Evolutionary conservation across 2,329 filamentous ascomycete genomes (phyloP), one percentile per base, ranked within the genome.

Genomic region (Colletotrichum spaethianum): DNA sequence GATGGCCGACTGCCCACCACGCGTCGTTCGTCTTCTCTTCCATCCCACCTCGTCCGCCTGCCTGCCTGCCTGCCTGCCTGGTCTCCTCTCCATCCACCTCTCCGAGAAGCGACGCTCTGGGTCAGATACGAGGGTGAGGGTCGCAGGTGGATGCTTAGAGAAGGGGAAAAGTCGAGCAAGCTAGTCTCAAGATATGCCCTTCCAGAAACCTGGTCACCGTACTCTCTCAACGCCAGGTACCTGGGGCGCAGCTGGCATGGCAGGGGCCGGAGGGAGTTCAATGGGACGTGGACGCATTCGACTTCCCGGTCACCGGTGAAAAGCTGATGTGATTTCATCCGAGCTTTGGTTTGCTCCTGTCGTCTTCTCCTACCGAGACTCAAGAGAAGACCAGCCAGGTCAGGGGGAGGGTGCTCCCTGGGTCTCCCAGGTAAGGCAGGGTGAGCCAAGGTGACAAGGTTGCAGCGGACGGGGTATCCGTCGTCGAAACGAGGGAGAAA

Each of bases 131-230:
- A 64, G 33, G 48, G 48, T 23, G 46, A 36, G 65, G n/a, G 18
- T 48, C n/a, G 23, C 20, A 12, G 20, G 44, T 53, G 56, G 4
- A 33, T 12, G 26, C 48, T n/a, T 20, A 18, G 53, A 61, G 26
- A 33, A 57, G 50, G 20, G 23, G 48, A 55, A 44, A 38, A 40
- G 40, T 20, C 42, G 16, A 20, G 38, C 38, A 42, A 23, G 26
- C 57, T 62, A 53, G 53, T 12, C 52, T 53, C 36, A 23, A 52
- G 33, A 68, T 53, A 28, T n/a, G 57, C 50, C 50, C 64, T 72
- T 57, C 69, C 64, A 62, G 31, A 44, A 62, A 72, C 69, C 69
- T 56, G 69, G 64, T 68, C 69, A 16, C 14, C 38, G 69, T 67
- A 44, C 52, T 52, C 52, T 52, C 57, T 40, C 52, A 31, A 63